Evolutionary conservation across 148 eudicot genomes (phyloP), one percentile per base, ranked within the genome.

Genomic region (Rhododendron molle): DNA sequence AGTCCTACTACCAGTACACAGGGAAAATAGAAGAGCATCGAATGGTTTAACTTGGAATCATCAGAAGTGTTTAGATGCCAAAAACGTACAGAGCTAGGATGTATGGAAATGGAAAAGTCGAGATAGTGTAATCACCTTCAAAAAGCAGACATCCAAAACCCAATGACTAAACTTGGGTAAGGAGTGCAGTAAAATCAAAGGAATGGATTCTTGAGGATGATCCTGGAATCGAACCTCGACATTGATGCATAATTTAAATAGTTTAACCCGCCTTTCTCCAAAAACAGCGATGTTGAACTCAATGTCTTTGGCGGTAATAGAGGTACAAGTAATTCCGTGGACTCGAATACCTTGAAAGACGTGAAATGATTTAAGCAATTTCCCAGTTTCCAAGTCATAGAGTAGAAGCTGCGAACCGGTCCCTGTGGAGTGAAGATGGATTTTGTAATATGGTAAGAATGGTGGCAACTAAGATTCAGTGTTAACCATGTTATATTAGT

Each of bases 261-360:
- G 81, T 84, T 97, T 97, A 8, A 97, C 94, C 89, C 92, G 90
- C 84, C 92, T 91, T 87, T 97, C 99, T 10, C 99, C 99, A 71
- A 89, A 97, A 11, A 95, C 89, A 38, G 90, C 93, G 78, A 97
- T 85, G 20, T 56, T 87, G 79, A 89, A 93, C 71, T 85, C 85
- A 80, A 28, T 9, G 85, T 76, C 86, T 46, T 80, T 52, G 56
- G 6, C 69, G 21, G 65, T 78, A 44, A 80, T 49, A 26, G 80
- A 26, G 28, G 20, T 18, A 43, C 88, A 88, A 46, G 89, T 83
- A 88, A 97, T 92, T 47, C 99, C 98, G 78, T 97, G 99, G 26
- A 97, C 95, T 80, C 98, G 97, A 83, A 97, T 86, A 40, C 99
- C 99, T 44, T 91, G 78, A 76, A 95, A 97, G 9, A 92, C 94